These are phyloP conservation scores for Nannizzia gypsea DNA, from an alignment of 2,329 filamentous ascomycete genomes.

Conservation along the genomic window DNA sequence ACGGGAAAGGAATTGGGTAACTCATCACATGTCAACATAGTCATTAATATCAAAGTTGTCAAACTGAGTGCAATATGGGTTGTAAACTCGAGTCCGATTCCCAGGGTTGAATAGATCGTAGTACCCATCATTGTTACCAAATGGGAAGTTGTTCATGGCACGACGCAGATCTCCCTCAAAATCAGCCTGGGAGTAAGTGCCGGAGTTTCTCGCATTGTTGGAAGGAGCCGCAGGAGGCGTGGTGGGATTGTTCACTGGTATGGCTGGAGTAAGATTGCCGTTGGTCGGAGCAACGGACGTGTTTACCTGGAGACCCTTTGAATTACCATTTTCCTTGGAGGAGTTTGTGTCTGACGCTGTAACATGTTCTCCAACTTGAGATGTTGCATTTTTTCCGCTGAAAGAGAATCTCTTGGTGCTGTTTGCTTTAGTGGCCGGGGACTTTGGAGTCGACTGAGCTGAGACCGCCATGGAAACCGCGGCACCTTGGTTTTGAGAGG, in stretches of 20 bases:
- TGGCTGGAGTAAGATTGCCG: background rate
- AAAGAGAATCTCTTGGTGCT: slow-evolving; percentile 12
- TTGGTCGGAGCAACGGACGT: background rate
- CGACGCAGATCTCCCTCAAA: slow-evolving; percentile 10
- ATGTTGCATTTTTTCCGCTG: slow-evolving; percentile 4
- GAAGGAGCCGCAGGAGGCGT: background rate
- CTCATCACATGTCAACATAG: slow-evolving; percentile 11
- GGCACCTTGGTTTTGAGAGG: slow-evolving; percentile 7
- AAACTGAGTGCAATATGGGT: slow-evolving; percentile 21
- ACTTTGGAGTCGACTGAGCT: slow-evolving; percentile 15
- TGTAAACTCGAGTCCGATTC: slow-evolving; percentile 15
- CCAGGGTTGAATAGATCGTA: slow-evolving; percentile 20
- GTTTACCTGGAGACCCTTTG: background rate
- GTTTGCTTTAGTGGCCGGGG: slow-evolving; percentile 8
- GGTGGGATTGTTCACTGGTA: background rate
- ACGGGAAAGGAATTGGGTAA: background rate
- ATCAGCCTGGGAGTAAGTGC: slow-evolving; percentile 7
- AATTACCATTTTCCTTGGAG: background rate
- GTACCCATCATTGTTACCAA: slow-evolving; percentile 12
- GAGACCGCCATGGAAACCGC: slow-evolving; percentile 20
- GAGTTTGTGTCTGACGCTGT: background rate
- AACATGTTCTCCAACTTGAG: background rate
- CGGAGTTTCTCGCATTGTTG: background rate
- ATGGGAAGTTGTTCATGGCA: slow-evolving; percentile 9
- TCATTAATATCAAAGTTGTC: slow-evolving; percentile 20